phyloP scores from a whole-genome alignment of 2,329 filamentous ascomycete genomes.

The Fusarium sarcochroum region DNA sequence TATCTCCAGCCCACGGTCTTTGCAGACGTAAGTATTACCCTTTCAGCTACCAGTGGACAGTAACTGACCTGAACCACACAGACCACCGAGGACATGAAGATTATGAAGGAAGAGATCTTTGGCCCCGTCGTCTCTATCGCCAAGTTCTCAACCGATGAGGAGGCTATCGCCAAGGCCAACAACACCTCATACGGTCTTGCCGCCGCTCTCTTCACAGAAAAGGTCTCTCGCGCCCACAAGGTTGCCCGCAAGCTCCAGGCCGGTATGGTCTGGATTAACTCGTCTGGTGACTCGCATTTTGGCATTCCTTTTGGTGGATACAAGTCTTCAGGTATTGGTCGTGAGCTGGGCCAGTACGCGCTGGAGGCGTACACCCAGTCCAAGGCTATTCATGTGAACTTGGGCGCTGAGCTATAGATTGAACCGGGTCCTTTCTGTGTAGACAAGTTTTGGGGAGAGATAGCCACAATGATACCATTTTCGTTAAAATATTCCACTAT shows the following conservation, averaged over 20 bases:
- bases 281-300: slow-evolving; percentile 46
- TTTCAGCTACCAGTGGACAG: slow-evolving; percentile 32
- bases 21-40: slow-evolving; percentile 40
- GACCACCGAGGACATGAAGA: slow-evolving; percentile 47
- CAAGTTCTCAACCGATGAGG: slow-evolving; percentile 45
- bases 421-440: too few relatives aligned
- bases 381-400: slow-evolving; percentile 47
- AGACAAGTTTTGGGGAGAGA: background rate
- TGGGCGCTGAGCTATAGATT: slow-evolving; percentile 35
- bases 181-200: slow-evolving; percentile 68
- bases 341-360: slow-evolving; percentile 47
- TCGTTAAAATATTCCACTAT: background rate
- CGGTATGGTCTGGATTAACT: slow-evolving; percentile 61
- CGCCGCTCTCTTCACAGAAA: slow-evolving; percentile 68
- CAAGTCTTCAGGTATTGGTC: slow-evolving; percentile 45
- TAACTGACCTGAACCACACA: slow-evolving; percentile 16
- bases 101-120: slow-evolving; percentile 52
- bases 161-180: slow-evolving; percentile 49
- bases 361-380: slow-evolving; percentile 48
- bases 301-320: slow-evolving; percentile 51
- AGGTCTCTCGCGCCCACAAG: slow-evolving; percentile 59
- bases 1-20: slow-evolving; percentile 50
- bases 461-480: slow-evolving; percentile 26
- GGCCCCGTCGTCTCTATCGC: slow-evolving; percentile 49
- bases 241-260: slow-evolving; percentile 66